These are phyloP conservation scores for Paecilomyces sp. DNA, from an alignment of 2,329 filamentous ascomycete species.

Conservation along the genomic window DNA sequence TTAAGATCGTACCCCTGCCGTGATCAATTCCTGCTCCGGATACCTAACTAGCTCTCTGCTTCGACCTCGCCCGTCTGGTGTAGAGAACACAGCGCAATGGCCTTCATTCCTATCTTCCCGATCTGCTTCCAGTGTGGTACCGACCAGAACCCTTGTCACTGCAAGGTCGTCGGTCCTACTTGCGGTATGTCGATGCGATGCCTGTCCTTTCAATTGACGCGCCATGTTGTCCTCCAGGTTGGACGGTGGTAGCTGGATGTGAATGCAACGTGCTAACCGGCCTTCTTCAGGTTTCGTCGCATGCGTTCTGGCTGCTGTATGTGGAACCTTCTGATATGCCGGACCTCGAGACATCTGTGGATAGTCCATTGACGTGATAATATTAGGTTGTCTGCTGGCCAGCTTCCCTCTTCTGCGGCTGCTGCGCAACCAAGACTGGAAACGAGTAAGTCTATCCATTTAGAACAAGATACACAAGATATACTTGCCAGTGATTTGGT, in stretches of 20 bases:
- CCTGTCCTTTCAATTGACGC: not conserved
- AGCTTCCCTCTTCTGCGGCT: constrained; percentile 50
- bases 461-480: not conserved
- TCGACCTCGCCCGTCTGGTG: not conserved
- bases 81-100: constrained; percentile 20
- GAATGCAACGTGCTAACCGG: not conserved
- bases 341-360: not conserved
- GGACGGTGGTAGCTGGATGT: not conserved
- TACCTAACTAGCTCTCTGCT: not conserved
- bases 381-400: constrained; percentile 48
- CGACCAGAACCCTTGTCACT: constrained; percentile 51
- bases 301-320: constrained; percentile 44
- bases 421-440: constrained; percentile 47
- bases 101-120: constrained; percentile 42
- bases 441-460: constrained; percentile 38
- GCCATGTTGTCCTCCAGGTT: not conserved
- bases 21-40: not conserved
- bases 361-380: constrained; percentile 2
- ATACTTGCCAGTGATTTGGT: not conserved
- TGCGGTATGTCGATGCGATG: constrained; percentile 32
- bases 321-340: constrained; percentile 7
- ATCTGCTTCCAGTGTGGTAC: constrained; percentile 51
- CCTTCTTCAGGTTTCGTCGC: constrained; percentile 32
- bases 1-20: not conserved
- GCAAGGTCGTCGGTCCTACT: constrained; percentile 51